phyloP scores from a whole-genome alignment of 768 basidiomycete genomes.

The Phlebiopsis gigantea region DNA sequence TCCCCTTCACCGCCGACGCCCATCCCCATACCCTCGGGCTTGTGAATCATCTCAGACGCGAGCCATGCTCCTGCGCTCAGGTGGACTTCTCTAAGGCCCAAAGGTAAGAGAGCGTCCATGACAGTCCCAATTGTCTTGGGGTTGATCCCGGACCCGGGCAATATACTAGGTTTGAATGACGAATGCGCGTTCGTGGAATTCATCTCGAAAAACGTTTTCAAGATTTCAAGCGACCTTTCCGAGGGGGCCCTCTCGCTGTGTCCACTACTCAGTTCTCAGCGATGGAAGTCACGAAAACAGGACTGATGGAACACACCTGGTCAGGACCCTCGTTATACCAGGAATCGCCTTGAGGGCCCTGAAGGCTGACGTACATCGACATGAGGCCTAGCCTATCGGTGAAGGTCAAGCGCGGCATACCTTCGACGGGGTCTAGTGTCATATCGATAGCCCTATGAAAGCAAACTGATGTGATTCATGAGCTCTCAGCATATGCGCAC shows the following conservation, averaged over 20 bases:
- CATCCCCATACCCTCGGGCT: slow-evolving; percentile 64
- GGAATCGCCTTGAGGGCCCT: slow-evolving; percentile 47
- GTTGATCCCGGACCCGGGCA: slow-evolving; percentile 78
- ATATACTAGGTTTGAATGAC: slow-evolving; percentile 30
- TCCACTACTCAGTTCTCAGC: slow-evolving; percentile 36
- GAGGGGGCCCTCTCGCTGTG: slow-evolving; percentile 36
- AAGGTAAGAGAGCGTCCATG: slow-evolving; percentile 44
- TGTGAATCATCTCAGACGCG: slow-evolving; percentile 45
- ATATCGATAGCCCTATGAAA: slow-evolving; percentile 49
- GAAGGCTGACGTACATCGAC: slow-evolving; percentile 29
- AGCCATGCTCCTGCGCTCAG: slow-evolving; percentile 68
- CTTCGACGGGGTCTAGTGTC: slow-evolving; percentile 49
- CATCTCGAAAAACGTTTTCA: neutral
- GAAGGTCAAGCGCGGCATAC: slow-evolving; percentile 27
- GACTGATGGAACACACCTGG: slow-evolving; percentile 43
- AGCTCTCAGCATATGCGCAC: neutral
- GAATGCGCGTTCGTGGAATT: neutral
- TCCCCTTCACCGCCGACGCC: slow-evolving; percentile 47
- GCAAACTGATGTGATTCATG: slow-evolving; percentile 7
- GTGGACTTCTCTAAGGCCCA: slow-evolving; percentile 65
- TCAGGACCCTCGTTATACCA: slow-evolving; percentile 71
- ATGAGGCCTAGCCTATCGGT: slow-evolving; percentile 22
- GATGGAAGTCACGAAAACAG: neutral
- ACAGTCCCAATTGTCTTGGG: slow-evolving; percentile 44
- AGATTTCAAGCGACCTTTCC: slow-evolving; percentile 1